Base-by-base conservation (phyloP, 345 rosid genomes). In the Geranium rotundifolium region DNA sequence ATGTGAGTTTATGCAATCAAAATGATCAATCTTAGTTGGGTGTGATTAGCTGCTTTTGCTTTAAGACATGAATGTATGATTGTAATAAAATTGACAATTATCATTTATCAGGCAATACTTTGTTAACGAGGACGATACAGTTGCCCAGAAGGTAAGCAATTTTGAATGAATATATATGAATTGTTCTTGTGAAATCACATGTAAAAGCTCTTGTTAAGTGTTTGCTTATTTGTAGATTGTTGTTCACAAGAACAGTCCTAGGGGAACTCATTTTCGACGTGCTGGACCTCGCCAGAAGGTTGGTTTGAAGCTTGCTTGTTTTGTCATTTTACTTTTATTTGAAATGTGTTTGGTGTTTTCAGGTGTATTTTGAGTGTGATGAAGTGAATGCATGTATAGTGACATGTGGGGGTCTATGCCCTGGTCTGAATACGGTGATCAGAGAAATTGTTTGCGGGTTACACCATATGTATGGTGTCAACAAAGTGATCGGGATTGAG, bases 361-460 rank as follows among this genome's bases (percentile, higher is more conserved):
- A 77, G 84, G 79, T 77, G 4, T 77, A 69, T 61, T 77, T 74
- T 46, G 75, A 74, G 9, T 60, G 73, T 1, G 84, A 77, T 57
- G 79, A 77, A 58, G 84, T 74, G 58, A 67, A 70, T n/a, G 77
- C 79, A 20, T 77, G 77, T 23, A 77, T 74, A 2, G 81, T 77
- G 30, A 77, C 84, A 30, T 80, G 84, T 52, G 84, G 84, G 7
- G 84, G 84, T 56, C 70, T 80, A 16, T 77, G 84, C 57, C 84
- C 81, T 16, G 81, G 81, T 49, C 66, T 80, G 19, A 80, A 80
- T 65, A 80, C 84, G 1, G 84, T 77, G 19, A 80, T 77, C 10
- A 65, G 84, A 64, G 84, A 80, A 56, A 52, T 80, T 19, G 84
- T 80, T 0, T 71, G 79, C 56, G 80, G 77, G 37, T 58, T 80